These are phyloP conservation scores for Epichloe bromicola DNA, from an alignment of 2,329 filamentous ascomycete genomes.

Conservation along the genomic window DNA sequence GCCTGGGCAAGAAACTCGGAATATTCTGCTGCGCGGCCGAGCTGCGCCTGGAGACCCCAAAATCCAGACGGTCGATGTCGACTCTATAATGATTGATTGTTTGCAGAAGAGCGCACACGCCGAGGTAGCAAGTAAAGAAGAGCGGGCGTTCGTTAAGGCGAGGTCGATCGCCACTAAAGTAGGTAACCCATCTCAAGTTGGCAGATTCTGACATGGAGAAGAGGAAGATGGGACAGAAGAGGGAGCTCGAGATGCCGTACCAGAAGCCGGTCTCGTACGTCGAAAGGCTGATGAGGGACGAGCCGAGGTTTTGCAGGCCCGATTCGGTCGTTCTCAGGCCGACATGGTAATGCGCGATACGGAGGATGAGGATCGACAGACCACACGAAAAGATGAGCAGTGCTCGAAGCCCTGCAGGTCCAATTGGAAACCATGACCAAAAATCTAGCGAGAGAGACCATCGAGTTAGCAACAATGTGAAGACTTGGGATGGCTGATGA, in stretches of 20 bases:
- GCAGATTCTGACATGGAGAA: conserved; percentile 49
- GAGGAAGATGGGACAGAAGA: conserved; percentile 72
- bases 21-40: conserved; percentile 11
- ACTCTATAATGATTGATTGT: conserved; percentile 54
- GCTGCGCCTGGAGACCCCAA: conserved; percentile 16
- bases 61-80: conserved; percentile 56
- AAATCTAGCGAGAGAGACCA: conserved; percentile 38
- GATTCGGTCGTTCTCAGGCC: conserved; percentile 60
- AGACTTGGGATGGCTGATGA: background rate
- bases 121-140: conserved; percentile 60
- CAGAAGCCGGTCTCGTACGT: conserved; percentile 59
- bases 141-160: conserved; percentile 77
- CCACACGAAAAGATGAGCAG: conserved; percentile 63
- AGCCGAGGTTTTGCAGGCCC: conserved; percentile 49
- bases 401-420: conserved; percentile 60
- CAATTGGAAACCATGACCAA: conserved; percentile 79
- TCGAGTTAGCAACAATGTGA: background rate
- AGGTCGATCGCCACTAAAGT: conserved; percentile 56
- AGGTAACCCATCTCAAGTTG: conserved; percentile 61
- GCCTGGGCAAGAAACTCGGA: conserved; percentile 13
- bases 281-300: conserved; percentile 42
- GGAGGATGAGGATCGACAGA: conserved; percentile 69
- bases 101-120: conserved; percentile 57
- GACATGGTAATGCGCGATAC: conserved; percentile 71
- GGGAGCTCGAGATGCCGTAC: conserved; percentile 64